Evolutionary conservation across 345 rosid species (phyloP).

Genomic region (Aurinia saxatilis): DNA sequence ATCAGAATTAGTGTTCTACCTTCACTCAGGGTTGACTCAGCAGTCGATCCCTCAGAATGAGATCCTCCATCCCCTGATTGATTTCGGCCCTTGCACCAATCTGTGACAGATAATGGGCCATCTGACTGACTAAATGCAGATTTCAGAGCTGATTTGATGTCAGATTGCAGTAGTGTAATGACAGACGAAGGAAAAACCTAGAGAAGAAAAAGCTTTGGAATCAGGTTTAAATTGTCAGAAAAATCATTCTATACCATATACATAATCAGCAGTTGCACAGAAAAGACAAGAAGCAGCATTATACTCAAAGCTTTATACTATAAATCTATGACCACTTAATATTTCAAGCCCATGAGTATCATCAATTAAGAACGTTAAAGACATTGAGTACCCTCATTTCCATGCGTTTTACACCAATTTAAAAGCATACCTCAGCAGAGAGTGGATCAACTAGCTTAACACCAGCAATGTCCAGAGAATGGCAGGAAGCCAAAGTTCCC

Average conservation of each 20-base stretch:
- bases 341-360: not conserved
- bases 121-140: slow-evolving; percentile 78
- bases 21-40: slow-evolving; percentile 69
- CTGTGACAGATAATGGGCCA: slow-evolving; percentile 82
- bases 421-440: slow-evolving; percentile 74
- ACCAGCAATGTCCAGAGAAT: slow-evolving; percentile 92
- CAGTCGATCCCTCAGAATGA: slow-evolving; percentile 64
- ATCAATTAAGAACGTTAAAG: not conserved
- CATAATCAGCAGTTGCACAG: not conserved
- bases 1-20: slow-evolving; percentile 56
- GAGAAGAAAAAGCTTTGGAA: slow-evolving; percentile 15
- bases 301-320: slow-evolving; percentile 1
- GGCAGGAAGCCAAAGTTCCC: slow-evolving; percentile 90
- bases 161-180: slow-evolving; percentile 79
- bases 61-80: slow-evolving; percentile 50
- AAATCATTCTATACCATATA: not conserved
- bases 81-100: slow-evolving; percentile 94
- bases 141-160: slow-evolving; percentile 78
- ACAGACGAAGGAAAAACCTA: slow-evolving; percentile 87
- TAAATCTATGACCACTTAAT: not conserved
- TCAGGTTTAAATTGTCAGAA: slow-evolving; percentile 1
- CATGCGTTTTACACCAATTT: slow-evolving; percentile 10
- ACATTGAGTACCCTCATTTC: not conserved
- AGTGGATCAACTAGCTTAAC: slow-evolving; percentile 92
- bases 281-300: not conserved